Evolutionary conservation across 1,284 basidiomycete genomes (phyloP).

Genomic region (Heterobasidion annosum): DNA sequence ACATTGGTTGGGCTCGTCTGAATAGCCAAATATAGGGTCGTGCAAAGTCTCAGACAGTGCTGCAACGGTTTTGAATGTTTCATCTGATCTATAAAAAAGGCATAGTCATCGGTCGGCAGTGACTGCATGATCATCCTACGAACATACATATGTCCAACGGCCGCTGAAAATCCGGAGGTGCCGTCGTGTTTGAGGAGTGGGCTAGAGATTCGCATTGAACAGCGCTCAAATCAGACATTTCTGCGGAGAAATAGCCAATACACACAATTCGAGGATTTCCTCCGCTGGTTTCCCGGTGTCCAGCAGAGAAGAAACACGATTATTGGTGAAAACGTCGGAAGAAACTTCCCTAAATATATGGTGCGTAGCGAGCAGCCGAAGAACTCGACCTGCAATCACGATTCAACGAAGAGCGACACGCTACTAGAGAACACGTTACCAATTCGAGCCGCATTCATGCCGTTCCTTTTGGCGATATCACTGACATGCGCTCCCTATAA

Average conservation of each 20-base stretch:
- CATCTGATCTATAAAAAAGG: constrained; percentile 13
- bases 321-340: constrained; percentile 23
- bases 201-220: not conserved
- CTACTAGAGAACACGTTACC: constrained; percentile 1
- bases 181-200: constrained; percentile 16
- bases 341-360: constrained; percentile 19
- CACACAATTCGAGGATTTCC: constrained; percentile 6
- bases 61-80: constrained; percentile 15
- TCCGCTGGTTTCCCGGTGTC: constrained; percentile 18
- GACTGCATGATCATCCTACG: not conserved
- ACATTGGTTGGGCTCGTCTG: constrained; percentile 8
- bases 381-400: constrained; percentile 13
- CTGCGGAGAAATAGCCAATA: not conserved
- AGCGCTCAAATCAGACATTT: not conserved
- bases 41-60: constrained; percentile 18
- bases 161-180: constrained; percentile 15
- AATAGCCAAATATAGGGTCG: constrained; percentile 5
- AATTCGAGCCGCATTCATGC: constrained; percentile 8
- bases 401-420: not conserved
- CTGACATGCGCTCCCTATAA: constrained; percentile 15
- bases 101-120: not conserved
- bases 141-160: constrained; percentile 18
- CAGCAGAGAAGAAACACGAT: constrained; percentile 18
- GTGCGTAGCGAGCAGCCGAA: constrained; percentile 19
- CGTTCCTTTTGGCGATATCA: constrained; percentile 14